Evolutionary conservation across 2,329 filamentous ascomycete species (phyloP), one percentile per base, ranked within the genome.

Genomic region (Celoporthe dispersa): DNA sequence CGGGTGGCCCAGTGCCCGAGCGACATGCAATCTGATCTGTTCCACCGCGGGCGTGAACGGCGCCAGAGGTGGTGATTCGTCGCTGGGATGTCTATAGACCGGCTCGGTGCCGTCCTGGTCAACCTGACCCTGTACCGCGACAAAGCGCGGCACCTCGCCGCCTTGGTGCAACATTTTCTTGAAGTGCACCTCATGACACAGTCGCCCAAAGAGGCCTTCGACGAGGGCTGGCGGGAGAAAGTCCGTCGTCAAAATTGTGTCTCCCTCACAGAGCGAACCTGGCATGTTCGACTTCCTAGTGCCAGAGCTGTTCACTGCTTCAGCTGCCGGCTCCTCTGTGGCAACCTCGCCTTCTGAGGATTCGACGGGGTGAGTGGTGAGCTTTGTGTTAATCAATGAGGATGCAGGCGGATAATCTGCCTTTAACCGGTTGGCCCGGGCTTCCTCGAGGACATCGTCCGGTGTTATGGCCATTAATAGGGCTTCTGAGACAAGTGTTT

Each of bases 21-120:
- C 93, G 0, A 94, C 91, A 68, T 87, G 86, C 19, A 81, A 79
- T 70, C 91, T 90, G 70, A 98, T 90, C 48, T 84, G 81, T 25
- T 89, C 81, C 0, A 98, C 92, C 0, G 89, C 90, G 0, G 89
- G 84, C 0, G 93, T 92, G 80, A 97, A 98, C 1, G 90, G 85
- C 0, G 91, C 82, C 19, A 98, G 80, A 0, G 92, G 90, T 0
- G 94, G 91, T 0, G 92, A 93, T 78, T 97, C 92, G 77, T 99
- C 96, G 4, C 94, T 89, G 60, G 96, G 96, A 79, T 98, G 96
- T 19, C 96, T 92, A 79, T 99, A 99, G n/a, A 98, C 86, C 31
- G 96, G 96, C 78, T 92, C 90, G 73, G 85, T 90, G 25, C 92
- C 93, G 75, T 95, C 90, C 0, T 84, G 77, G 53, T 84, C 85